A percentile compares a stretch with the other conserved stretches of the same genome.
Evolutionary conservation across 495 filamentous ascomycete genomes (phyloP).

Genomic region (Platismatia glauca): DNA sequence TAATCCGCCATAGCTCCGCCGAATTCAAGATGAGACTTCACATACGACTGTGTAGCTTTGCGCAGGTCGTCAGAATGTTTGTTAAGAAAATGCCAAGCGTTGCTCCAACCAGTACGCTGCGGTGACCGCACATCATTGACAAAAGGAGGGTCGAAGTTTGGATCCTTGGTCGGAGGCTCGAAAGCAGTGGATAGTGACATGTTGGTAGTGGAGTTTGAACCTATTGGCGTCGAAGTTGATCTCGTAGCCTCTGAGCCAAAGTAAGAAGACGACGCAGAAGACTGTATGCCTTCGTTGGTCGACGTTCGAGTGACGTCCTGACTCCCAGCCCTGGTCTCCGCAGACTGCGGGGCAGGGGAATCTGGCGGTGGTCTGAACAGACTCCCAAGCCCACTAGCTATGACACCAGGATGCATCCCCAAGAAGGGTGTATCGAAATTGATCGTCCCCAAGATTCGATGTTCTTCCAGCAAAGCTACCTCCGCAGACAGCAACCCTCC

Average conservation of each 20-base stretch:
- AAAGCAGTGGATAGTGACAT: slow-evolving; percentile 1
- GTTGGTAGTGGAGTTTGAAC: not conserved
- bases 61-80: slow-evolving; percentile 67
- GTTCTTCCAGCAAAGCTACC: slow-evolving; percentile 57
- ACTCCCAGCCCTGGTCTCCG: not conserved
- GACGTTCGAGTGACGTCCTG: not conserved
- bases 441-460: slow-evolving; percentile 74
- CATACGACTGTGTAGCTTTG: slow-evolving; percentile 58
- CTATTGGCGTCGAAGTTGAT: not conserved
- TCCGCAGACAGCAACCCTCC: slow-evolving; percentile 80
- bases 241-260: slow-evolving; percentile 9
- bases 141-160: slow-evolving; percentile 65
- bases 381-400: slow-evolving; percentile 68
- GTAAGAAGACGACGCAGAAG: not conserved
- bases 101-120: slow-evolving; percentile 55
- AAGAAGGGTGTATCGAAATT: slow-evolving; percentile 81
- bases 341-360: slow-evolving; percentile 19
- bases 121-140: slow-evolving; percentile 58
- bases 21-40: slow-evolving; percentile 76
- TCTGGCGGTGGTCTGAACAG: slow-evolving; percentile 56
- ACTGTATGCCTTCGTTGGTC: not conserved
- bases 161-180: slow-evolving; percentile 35
- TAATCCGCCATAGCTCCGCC: slow-evolving; percentile 73
- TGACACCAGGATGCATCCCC: slow-evolving; percentile 81
- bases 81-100: slow-evolving; percentile 64